Evolutionary conservation across 805 yeast species (phyloP).

Genomic region (Crinitomyces ghanaensis): DNA sequence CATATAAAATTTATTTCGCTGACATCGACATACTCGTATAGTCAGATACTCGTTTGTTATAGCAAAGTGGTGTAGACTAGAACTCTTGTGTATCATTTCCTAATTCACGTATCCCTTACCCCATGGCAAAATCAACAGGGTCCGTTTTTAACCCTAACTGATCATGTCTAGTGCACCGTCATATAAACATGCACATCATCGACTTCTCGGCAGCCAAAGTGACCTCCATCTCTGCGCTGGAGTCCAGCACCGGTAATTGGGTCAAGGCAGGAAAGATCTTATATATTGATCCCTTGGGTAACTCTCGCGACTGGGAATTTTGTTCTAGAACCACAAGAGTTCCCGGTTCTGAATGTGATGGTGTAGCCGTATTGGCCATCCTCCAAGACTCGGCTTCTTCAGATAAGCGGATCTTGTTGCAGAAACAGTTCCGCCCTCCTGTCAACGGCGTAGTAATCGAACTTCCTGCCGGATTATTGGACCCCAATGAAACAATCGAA

Average conservation of each 20-base stretch:
- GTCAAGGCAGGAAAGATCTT: slow-evolving; percentile 35
- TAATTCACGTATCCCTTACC: no score
- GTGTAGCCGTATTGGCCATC: slow-evolving; percentile 81
- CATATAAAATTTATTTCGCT: no score
- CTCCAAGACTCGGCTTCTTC: slow-evolving; percentile 37
- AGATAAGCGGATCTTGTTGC: slow-evolving; percentile 49
- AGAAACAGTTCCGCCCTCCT: slow-evolving; percentile 92
- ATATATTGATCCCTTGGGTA: slow-evolving; percentile 28
- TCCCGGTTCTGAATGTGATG: slow-evolving; percentile 56
- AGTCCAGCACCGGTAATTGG: slow-evolving; percentile 48
- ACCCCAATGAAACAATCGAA: slow-evolving; percentile 66
- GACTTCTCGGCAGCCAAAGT: slow-evolving; percentile 22
- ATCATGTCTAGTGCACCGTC: no score
- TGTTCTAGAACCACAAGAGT: slow-evolving; percentile 72
- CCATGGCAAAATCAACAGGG: no score
- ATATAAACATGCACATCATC: slow-evolving; percentile 2
- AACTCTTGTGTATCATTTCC: no score
- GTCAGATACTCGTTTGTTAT: no score
- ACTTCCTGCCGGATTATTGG: slow-evolving; percentile 91
- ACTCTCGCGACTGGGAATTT: slow-evolving; percentile 76
- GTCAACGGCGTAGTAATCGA: slow-evolving; percentile 80
- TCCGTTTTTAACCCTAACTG: no score
- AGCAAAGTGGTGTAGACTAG: no score
- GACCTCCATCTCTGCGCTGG: slow-evolving; percentile 17
- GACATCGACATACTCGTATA: no score